These are phyloP conservation scores for Candolleomyces efflorescens DNA, from an alignment of 768 basidiomycete species.

Conservation along the genomic window DNA sequence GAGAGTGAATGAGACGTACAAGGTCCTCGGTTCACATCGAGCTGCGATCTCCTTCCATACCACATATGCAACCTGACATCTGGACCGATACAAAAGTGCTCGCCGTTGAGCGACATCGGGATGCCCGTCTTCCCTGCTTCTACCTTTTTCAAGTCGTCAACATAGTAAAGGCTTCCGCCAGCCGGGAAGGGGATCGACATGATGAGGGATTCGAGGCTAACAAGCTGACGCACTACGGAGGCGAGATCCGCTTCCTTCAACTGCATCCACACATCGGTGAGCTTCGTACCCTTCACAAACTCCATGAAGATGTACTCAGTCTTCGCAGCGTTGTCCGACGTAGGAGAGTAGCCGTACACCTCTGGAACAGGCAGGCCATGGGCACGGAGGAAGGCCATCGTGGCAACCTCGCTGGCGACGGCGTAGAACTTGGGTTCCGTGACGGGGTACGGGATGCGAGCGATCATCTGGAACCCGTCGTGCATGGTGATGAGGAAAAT, in stretches of 20 bases:
- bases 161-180: conserved; percentile 40
- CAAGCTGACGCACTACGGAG: conserved; percentile 18
- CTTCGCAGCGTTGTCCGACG: conserved; percentile 33
- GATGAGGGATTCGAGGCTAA: conserved; percentile 33
- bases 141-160: conserved; percentile 31
- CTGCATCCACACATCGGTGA: conserved; percentile 24
- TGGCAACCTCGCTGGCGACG: conserved; percentile 44
- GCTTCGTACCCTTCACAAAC: conserved; percentile 27
- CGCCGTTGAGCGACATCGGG: conserved; percentile 30
- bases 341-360: conserved; percentile 40
- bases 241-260: not conserved
- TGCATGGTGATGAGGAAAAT: conserved; percentile 36
- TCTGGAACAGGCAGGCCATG: conserved; percentile 35
- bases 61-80: conserved; percentile 41
- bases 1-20: conserved; percentile 38
- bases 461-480: conserved; percentile 32
- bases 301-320: conserved; percentile 35
- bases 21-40: conserved; percentile 47
- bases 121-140: not conserved
- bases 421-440: conserved; percentile 32
- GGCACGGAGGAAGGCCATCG: conserved; percentile 36
- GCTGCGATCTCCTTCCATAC: conserved; percentile 46
- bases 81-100: conserved; percentile 43
- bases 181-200: conserved; percentile 40
- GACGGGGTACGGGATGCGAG: conserved; percentile 36